Conservation (phyloP, 1,284 basidiomycete species). For the Cutaneotrichosporon sp. region DNA sequence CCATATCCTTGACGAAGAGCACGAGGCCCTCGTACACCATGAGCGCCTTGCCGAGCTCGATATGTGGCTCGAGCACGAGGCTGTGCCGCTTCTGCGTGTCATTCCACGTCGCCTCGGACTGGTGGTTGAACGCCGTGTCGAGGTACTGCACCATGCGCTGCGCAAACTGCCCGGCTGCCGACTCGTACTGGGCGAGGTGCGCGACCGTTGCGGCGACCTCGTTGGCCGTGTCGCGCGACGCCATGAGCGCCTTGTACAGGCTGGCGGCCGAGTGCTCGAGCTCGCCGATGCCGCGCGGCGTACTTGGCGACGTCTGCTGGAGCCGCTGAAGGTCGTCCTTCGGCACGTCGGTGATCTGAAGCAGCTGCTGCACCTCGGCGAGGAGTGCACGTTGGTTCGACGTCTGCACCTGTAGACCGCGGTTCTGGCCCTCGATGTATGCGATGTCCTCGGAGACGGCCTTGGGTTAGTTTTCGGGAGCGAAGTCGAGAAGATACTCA, state of each 20-base stretch:
- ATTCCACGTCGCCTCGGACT: slow-evolving; percentile 52
- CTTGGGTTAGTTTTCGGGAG: slow-evolving; percentile 57
- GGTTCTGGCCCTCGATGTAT: slow-evolving; percentile 94
- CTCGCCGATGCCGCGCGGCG: slow-evolving; percentile 68
- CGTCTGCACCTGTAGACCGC: slow-evolving; percentile 95
- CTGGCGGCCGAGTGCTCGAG: slow-evolving; percentile 82
- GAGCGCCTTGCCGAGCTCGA: slow-evolving; percentile 74
- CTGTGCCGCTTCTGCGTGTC: slow-evolving; percentile 39
- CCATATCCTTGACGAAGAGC: slow-evolving; percentile 94
- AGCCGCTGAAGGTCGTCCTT: slow-evolving; percentile 71
- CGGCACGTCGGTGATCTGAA: slow-evolving; percentile 92
- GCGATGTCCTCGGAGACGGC: slow-evolving; percentile 91
- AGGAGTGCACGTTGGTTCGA: slow-evolving; percentile 89
- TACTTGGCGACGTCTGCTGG: slow-evolving; percentile 82
- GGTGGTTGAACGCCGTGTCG: slow-evolving; percentile 84
- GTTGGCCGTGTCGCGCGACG: slow-evolving; percentile 80
- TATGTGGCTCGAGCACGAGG: slow-evolving; percentile 62
- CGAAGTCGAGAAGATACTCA: slow-evolving; percentile 54
- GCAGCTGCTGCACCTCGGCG: slow-evolving; percentile 76
- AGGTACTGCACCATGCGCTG: slow-evolving; percentile 86
- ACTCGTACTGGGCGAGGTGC: slow-evolving; percentile 82
- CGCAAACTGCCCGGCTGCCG: slow-evolving; percentile 85
- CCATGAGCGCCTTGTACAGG: slow-evolving; percentile 93
- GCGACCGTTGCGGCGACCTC: slow-evolving; percentile 96
- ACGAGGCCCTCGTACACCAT: slow-evolving; percentile 87